phyloP scores from a whole-genome alignment of 2,329 filamentous ascomycete genomes.

The Ascochyta pisi region DNA sequence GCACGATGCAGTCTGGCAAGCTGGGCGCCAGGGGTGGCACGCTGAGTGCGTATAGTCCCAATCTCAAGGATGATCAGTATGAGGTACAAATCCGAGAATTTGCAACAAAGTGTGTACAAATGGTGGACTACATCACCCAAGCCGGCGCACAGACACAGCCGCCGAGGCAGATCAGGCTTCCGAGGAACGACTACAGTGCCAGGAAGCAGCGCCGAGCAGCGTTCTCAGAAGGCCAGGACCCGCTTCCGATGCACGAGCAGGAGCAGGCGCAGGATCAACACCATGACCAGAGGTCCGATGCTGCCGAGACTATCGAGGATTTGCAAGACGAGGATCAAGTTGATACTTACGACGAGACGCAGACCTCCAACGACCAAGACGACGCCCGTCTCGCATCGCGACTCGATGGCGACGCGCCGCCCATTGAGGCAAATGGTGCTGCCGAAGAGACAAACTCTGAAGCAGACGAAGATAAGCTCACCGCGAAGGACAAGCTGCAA shows the following conservation, averaged over 20 bases:
- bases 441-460: background rate
- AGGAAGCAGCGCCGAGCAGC: slow-evolving; percentile 20
- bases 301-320: background rate
- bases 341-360: background rate
- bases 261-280: background rate
- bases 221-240: background rate
- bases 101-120: slow-evolving; percentile 24
- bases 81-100: slow-evolving; percentile 22
- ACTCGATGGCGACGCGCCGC: background rate
- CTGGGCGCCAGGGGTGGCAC: slow-evolving; percentile 32
- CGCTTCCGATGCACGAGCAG: background rate
- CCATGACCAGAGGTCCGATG: background rate
- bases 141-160: slow-evolving; percentile 26
- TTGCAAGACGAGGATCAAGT: background rate
- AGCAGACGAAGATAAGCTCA: background rate
- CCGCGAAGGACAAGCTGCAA: background rate
- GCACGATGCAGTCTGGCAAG: slow-evolving; percentile 37
- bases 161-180: slow-evolving; percentile 16
- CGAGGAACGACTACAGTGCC: slow-evolving; percentile 22
- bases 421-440: background rate
- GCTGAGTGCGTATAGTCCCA: slow-evolving; percentile 27
- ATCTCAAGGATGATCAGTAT: background rate
- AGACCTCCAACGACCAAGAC: background rate
- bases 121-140: slow-evolving; percentile 31
- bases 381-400: slow-evolving; percentile 5